Evolutionary conservation across 768 basidiomycete species (phyloP).

Genomic region (Tylopilus felleus): DNA sequence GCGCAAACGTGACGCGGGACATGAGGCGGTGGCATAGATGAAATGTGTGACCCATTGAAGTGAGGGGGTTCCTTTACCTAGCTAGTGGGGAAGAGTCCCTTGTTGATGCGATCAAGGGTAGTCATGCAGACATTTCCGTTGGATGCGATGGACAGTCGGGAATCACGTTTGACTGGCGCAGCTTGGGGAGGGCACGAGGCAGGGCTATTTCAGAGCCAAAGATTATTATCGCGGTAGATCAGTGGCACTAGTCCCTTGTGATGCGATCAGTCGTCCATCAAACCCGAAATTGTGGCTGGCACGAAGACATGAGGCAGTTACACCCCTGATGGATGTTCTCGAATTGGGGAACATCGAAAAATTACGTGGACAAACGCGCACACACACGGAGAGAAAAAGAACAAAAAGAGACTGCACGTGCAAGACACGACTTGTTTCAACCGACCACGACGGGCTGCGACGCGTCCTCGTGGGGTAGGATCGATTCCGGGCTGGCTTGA

Average conservation of each 20-base stretch:
- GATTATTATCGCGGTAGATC: not conserved
- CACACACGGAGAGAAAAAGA: not conserved
- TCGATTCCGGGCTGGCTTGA: slow-evolving; percentile 20
- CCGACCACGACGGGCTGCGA: slow-evolving; percentile 2
- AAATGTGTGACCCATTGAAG: no score
- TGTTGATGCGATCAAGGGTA: not conserved
- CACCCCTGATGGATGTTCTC: no score
- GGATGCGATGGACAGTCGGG: not conserved
- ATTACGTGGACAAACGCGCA: not conserved
- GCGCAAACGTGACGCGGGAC: not conserved
- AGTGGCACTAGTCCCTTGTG: not conserved
- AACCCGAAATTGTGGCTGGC: not conserved
- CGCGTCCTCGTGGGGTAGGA: not conserved
- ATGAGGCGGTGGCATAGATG: not conserved
- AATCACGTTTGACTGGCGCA: not conserved
- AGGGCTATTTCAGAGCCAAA: not conserved
- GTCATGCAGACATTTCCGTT: no score
- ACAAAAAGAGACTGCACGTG: not conserved
- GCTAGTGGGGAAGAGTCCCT: not conserved
- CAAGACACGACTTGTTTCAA: slow-evolving; percentile 1
- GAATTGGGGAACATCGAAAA: no score
- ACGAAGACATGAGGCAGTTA: not conserved
- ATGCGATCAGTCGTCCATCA: not conserved
- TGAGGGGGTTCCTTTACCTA: no score
- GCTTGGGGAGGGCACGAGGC: slow-evolving; percentile 1